phyloP scores from a whole-genome alignment of 1,139 yeast species.

The Taphrina betulina region DNA sequence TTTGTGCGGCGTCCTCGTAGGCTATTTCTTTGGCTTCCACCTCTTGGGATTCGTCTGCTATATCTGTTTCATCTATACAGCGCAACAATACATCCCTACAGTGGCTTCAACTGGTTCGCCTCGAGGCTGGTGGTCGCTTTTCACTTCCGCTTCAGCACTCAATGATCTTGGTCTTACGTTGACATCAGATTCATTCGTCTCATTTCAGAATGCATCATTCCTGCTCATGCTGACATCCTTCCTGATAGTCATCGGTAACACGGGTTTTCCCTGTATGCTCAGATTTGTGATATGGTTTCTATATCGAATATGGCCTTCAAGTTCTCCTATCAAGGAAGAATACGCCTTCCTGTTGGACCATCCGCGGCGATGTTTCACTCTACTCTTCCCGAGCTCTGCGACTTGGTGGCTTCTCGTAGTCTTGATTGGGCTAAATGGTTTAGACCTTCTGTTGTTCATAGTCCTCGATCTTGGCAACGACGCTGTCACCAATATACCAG shows the following conservation, averaged over 20 bases:
- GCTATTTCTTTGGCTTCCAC: conserved; percentile 34
- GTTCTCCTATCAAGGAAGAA: conserved; percentile 42
- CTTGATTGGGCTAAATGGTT: conserved; percentile 65
- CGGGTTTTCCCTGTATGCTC: conserved; percentile 36
- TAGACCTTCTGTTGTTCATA: conserved; percentile 76
- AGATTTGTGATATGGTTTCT: conserved; percentile 34
- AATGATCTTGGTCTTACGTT: conserved; percentile 66
- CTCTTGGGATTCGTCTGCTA: conserved; percentile 58
- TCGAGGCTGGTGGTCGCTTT: conserved; percentile 91
- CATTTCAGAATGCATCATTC: conserved; percentile 32
- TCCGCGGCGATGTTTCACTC: conserved; percentile 94
- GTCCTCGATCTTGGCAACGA: conserved; percentile 65
- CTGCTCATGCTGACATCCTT: conserved; percentile 32
- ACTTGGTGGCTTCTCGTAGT: conserved; percentile 92
- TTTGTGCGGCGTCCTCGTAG: conserved; percentile 42
- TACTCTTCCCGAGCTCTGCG: conserved; percentile 85
- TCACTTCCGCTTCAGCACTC: conserved; percentile 73
- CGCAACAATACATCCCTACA: conserved; percentile 46
- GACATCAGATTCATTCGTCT: conserved; percentile 33
- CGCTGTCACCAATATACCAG: conserved; percentile 51
- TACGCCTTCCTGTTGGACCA: conserved; percentile 85
- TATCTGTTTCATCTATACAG: conserved; percentile 60
- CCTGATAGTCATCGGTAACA: conserved; percentile 36
- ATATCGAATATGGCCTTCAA: conserved; percentile 29
- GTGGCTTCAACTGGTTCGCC: conserved; percentile 58